Base-by-base conservation (phyloP, 2,329 filamentous ascomycete genomes). In the Penicillium aurantiogriseum region DNA sequence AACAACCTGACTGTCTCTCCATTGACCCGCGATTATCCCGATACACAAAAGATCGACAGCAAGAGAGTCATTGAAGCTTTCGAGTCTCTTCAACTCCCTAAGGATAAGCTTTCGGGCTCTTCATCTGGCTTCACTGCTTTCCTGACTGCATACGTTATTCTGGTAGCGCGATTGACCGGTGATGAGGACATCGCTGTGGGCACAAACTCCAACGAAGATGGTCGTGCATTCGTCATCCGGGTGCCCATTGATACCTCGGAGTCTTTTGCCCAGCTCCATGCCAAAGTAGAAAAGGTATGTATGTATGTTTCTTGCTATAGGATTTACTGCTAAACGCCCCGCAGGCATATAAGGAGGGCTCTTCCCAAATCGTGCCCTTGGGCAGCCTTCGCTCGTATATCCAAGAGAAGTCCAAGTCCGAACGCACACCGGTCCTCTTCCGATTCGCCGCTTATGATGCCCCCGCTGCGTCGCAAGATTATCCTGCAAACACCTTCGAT, bases 101-200 rank as follows among this genome's bases (percentile, higher is more conserved):
- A 70, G 42, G 68, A 71, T 29, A 76, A 75, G 57, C 61, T 79
- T 58, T 67, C 72, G 38, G 59, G 69, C 51, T 63, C 73, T 31
- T 63, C 69, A 19, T 73, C 76, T 4, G 60, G 67, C 0, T 78
- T 79, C 51, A 75, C 72, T 3, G 68, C 78, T 40, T 69, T 80
- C 46, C 63, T 80, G 57, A 73, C 77, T 23, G 76, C 77, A 21
- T 77, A 78, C 46, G 69, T 78, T 3, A 69, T 78, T 49, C 67
- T 80, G 44, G 76, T 78, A 23, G 74, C 74, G 58, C 75, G 78
- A 58, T 67, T 80, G 62, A 80, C 78, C 15, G 79, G 78, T 19
- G 78, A 80, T 58, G 79, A 80, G 60, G 78, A 80, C 62, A 79
- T 80, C 58, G 76, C 77, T 35, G 69, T 80, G 54, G 78, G 76